Base-by-base conservation (phyloP, 192 early-diverging fungal genomes). In the Cetraspora pellucida region DNA sequence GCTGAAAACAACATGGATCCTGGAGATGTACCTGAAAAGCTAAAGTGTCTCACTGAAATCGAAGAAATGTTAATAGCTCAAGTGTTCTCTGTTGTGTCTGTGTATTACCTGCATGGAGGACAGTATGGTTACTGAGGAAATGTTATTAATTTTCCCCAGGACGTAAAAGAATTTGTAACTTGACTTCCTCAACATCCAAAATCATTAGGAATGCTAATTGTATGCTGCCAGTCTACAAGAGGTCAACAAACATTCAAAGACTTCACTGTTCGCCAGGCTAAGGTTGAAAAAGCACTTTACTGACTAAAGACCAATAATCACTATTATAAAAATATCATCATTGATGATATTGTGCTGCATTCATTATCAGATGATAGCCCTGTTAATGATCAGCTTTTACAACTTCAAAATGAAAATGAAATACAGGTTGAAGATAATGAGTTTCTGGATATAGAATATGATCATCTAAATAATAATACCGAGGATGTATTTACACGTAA, bases 71-170 rank as follows among this genome's bases (percentile, higher is more conserved):
- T 65, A 2, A 65, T 65, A 3, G 30, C 30, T 11, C 13, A 45
- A 2, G 27, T 46, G 2, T 67, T 67, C 21, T 16, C 31, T 44
- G 37, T 67, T 5, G 11, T 67, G 7, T 67, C 37, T 1, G n/a
- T 67, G 0, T 67, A 67, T 23, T 21, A 30, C 0, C 19, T 67
- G 6, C 31, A 11, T 44, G 3, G 37, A 3, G 65, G 10, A 19
- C 49, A 52, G 10, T 52, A 52, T 19, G 16, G 17, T 5, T 69
- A 69, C 23, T 10, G n/a, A 13, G 44, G 21, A 21, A 69, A 69
- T 47, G 67, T 69, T 1, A 46, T 67, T 5, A 67, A 67, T 67
- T 67, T 67, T 43, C 31, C 31, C 13, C 65, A 67, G 31, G 28
- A 67, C 16, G 19, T 67, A 43, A 6, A 7, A 19, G 65, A 67